phyloP scores from a whole-genome alignment of 345 rosid genomes.

The Arabis hirsuta region DNA sequence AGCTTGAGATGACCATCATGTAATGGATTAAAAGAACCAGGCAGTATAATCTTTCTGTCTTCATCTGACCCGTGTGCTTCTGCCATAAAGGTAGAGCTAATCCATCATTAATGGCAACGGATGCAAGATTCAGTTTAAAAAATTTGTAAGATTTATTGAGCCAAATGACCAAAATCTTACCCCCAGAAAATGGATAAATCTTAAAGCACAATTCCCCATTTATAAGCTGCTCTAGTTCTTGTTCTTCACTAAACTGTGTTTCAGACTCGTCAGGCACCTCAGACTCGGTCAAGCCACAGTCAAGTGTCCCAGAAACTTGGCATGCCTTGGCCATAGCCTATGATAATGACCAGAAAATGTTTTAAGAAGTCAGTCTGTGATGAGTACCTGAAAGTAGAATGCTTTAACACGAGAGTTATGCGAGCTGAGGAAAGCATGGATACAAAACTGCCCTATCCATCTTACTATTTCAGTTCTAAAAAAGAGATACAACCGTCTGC shows the following conservation, averaged over 20 bases:
- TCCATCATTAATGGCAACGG: slow-evolving; percentile 31
- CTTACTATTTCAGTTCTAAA: background rate
- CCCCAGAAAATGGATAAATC: slow-evolving; percentile 71
- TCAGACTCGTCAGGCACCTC: slow-evolving; percentile 60
- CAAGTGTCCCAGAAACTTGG: slow-evolving; percentile 56
- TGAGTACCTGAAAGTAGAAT: slow-evolving; percentile 1
- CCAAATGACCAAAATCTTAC: slow-evolving; percentile 51
- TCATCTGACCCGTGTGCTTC: slow-evolving; percentile 47
- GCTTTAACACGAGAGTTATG: slow-evolving; percentile 4
- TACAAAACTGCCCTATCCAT: background rate
- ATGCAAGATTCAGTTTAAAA: slow-evolving; percentile 5
- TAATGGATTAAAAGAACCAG: slow-evolving; percentile 95
- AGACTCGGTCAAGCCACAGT: slow-evolving; percentile 61
- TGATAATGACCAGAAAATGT: slow-evolving; percentile 31
- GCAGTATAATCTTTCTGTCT: slow-evolving; percentile 75
- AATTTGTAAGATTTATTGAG: slow-evolving; percentile 12
- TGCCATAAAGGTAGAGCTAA: slow-evolving; percentile 42
- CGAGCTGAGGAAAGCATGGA: background rate
- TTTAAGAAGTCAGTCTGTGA: background rate
- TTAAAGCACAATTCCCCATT: slow-evolving; percentile 72
- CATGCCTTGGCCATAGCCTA: slow-evolving; percentile 90
- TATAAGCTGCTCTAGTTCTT: slow-evolving; percentile 79
- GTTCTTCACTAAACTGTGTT: slow-evolving; percentile 63
- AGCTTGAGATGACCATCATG: slow-evolving; percentile 94
- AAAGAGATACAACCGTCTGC: background rate